Evolutionary conservation across 1,284 basidiomycete genomes (phyloP), one percentile per base, ranked within the genome.

Genomic region (Rhodofomes roseus): DNA sequence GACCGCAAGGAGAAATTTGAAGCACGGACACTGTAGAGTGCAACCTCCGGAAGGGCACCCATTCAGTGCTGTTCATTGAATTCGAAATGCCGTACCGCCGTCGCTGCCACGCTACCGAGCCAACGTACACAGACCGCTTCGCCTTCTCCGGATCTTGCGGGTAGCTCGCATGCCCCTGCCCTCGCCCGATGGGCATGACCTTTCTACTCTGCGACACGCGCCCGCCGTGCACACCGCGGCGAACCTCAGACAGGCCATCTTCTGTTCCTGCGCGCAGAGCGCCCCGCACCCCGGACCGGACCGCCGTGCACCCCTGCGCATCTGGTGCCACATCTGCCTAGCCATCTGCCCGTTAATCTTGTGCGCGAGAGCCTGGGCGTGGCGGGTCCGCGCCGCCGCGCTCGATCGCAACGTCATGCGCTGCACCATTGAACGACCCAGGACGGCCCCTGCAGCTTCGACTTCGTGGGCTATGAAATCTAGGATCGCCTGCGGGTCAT

Each of bases 1-100:
- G 22, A 52, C 22, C 50, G 29, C 31, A 52, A 36, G 50, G 50
- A 52, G 50, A 52, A 52, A 52, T 52, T 18, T 52, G 50, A 52
- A 37, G 50, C 50, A 37, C 50, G 50, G 46, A 23, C 44, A 46
- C 44, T 46, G 22, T 46, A 46, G 8, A 27, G 44, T 23, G 22
- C 25, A n/a, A 29, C 25, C 22, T 29, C 22, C 46, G 46, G 23
- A 27, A 48, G 46, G 46, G 29, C 25, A 16, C 12, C 46, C 18
- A 27, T 48, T 48, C 46, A 48, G n/a, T 29, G 46, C 25, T 25
- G 46, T 12, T 14, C 23, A 48, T 48, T 48, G 2, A 48, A 14
- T 29, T 16, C 46, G 20, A 23, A 23, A 12, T 25, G 43, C 43
- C 43, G 25, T 25, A 48, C 18, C 46, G 46, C 46, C 46, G 46